These are phyloP conservation scores for Glonium stellatum DNA, from an alignment of 495 filamentous ascomycete genomes.

Conservation along the genomic window DNA sequence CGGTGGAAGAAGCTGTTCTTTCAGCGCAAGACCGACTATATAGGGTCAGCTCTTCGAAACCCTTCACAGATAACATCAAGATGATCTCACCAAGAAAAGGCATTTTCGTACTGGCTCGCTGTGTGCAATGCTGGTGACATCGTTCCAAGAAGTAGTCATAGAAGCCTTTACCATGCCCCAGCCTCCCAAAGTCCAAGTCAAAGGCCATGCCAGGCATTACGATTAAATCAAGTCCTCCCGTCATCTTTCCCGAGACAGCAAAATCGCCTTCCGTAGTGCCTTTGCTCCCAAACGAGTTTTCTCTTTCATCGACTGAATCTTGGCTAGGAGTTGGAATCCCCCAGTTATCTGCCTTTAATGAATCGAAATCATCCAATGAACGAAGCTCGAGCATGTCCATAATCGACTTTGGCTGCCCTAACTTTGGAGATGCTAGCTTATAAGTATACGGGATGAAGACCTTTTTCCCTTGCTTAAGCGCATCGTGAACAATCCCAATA, in stretches of 20 bases:
- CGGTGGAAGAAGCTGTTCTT: conserved; percentile 70
- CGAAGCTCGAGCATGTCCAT: conserved; percentile 91
- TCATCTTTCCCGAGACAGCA: conserved; percentile 29
- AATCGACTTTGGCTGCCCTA: conserved; percentile 47
- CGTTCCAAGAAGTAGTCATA: conserved; percentile 87
- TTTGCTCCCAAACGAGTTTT: conserved; percentile 60
- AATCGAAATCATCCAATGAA: conserved; percentile 66
- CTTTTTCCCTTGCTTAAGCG: conserved; percentile 65
- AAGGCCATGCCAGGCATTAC: conserved; percentile 94
- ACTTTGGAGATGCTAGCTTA: conserved; percentile 42
- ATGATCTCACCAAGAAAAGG: conserved; percentile 55
- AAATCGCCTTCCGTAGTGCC: conserved; percentile 29
- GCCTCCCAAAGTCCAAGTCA: conserved; percentile 62
- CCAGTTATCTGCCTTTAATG: conserved; percentile 72
- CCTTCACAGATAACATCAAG: not conserved
- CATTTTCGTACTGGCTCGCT: conserved; percentile 45
- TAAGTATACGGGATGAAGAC: conserved; percentile 91
- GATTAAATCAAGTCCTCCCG: conserved; percentile 69
- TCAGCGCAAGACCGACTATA: conserved; percentile 72
- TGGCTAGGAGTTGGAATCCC: conserved; percentile 76
- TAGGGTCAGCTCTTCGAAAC: conserved; percentile 22
- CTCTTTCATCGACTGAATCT: conserved; percentile 53
- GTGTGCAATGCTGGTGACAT: conserved; percentile 45
- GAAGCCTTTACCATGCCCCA: conserved; percentile 94
- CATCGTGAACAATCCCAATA: conserved; percentile 69